Conservation (phyloP, 495 filamentous ascomycete species). For the Jackrogersella multiformis region DNA sequence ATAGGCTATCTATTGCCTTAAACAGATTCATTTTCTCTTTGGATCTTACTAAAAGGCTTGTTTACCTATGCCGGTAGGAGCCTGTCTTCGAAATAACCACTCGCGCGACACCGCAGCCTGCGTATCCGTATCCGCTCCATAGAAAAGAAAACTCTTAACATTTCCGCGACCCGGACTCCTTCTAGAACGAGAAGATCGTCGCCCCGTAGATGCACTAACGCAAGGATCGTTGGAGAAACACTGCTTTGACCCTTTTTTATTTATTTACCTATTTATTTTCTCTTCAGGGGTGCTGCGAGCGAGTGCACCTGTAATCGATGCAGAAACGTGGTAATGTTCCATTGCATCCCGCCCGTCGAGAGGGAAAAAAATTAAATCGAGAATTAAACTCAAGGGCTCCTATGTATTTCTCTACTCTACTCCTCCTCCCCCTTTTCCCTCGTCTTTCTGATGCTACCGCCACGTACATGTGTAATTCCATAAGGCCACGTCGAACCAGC, state of each 20-base stretch:
- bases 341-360: slow-evolving; percentile 31
- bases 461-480: slow-evolving; percentile 6
- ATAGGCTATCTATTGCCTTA: too few relatives aligned
- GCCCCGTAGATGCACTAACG: neutral
- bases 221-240: slow-evolving; percentile 17
- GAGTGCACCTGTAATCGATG: slow-evolving; percentile 20
- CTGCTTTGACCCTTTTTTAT: slow-evolving; percentile 4
- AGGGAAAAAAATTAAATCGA: neutral
- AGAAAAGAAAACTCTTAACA: slow-evolving; percentile 2
- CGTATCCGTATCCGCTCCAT: slow-evolving; percentile 23
- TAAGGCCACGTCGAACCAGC: neutral
- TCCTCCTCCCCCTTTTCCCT: neutral
- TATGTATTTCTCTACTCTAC: neutral
- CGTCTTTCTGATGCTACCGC: neutral
- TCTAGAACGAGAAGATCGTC: slow-evolving; percentile 32
- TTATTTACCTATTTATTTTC: neutral
- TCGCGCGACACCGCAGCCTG: slow-evolving; percentile 11
- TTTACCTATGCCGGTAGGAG: slow-evolving; percentile 1
- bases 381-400: slow-evolving; percentile 7
- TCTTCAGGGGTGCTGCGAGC: neutral
- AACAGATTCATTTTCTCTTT: slow-evolving; percentile 5
- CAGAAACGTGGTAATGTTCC: slow-evolving; percentile 44
- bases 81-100: neutral
- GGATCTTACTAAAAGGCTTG: neutral
- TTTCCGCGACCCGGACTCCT: slow-evolving; percentile 20